Evolutionary conservation across 495 filamentous ascomycete species (phyloP).

Genomic region (Neurospora sp.): DNA sequence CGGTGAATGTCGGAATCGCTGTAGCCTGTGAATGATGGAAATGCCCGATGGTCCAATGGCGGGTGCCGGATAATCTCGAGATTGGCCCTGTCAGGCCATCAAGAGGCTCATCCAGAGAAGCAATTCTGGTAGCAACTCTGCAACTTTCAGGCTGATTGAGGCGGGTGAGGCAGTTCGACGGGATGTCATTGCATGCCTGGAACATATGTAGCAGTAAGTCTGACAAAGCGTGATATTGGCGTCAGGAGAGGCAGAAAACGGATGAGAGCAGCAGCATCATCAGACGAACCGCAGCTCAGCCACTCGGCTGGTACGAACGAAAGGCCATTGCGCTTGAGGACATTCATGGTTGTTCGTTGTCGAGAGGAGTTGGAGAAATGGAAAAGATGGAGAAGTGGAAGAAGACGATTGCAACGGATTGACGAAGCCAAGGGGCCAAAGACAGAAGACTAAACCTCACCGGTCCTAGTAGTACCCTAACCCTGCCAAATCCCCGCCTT

Average conservation of each 20-base stretch:
- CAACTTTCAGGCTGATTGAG: neutral
- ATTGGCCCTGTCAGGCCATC: neutral
- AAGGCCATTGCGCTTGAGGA: neutral
- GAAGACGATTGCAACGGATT: neutral
- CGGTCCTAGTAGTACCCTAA: neutral
- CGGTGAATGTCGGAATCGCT: neutral
- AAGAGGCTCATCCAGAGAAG: neutral
- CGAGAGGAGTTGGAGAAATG: neutral
- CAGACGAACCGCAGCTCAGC: neutral
- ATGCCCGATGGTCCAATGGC: conserved; percentile 1
- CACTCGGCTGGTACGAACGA: neutral
- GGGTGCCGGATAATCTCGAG: conserved; percentile 2
- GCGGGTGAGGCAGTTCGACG: neutral
- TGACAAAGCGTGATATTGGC: neutral
- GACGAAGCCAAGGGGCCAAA: neutral
- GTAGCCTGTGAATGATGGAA: neutral
- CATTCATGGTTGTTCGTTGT: neutral
- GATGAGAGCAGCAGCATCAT: neutral
- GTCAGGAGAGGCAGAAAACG: neutral
- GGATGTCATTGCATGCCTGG: neutral
- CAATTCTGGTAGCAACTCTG: neutral
- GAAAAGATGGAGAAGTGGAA: neutral
- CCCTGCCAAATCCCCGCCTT: neutral
- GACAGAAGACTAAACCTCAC: neutral
- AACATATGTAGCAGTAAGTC: neutral